Conservation (phyloP, 2,329 filamentous ascomycete genomes). For the Pseudogymnoascus sp. region DNA sequence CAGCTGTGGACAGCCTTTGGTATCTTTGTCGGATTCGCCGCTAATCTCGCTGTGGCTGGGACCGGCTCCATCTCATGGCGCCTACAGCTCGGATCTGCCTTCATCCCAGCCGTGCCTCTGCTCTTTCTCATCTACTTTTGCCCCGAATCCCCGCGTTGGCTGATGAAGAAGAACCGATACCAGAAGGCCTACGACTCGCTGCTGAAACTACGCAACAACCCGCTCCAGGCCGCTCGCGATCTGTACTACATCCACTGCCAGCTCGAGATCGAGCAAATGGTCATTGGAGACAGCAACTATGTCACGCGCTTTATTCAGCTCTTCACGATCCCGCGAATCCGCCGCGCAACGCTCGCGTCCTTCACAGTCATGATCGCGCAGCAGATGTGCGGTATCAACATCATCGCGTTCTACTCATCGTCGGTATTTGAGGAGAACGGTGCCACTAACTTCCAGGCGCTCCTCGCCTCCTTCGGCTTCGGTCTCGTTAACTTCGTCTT, state of each 20-base stretch:
- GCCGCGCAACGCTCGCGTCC: constrained; percentile 64
- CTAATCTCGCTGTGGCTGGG: constrained; percentile 49
- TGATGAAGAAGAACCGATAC: constrained; percentile 58
- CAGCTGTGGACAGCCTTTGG: constrained; percentile 61
- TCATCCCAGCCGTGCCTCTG: constrained; percentile 52
- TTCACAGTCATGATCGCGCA: constrained; percentile 61
- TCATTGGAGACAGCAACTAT: constrained; percentile 46
- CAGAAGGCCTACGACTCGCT: constrained; percentile 50
- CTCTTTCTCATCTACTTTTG: constrained; percentile 54
- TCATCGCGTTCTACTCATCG: constrained; percentile 65
- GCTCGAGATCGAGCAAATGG: constrained; percentile 45
- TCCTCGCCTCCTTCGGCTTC: constrained; percentile 55
- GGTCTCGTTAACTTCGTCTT: constrained; percentile 56
- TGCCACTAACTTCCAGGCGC: constrained; percentile 42
- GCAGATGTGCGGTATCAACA: constrained; percentile 33
- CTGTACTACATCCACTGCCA: constrained; percentile 58
- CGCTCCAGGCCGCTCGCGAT: constrained; percentile 51
- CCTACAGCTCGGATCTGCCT: constrained; percentile 54
- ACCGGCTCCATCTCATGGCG: constrained; percentile 48
- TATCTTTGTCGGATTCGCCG: constrained; percentile 52
- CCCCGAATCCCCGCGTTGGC: constrained; percentile 56
- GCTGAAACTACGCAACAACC: constrained; percentile 42
- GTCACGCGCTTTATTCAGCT: constrained; percentile 52
- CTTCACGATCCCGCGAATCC: constrained; percentile 58
- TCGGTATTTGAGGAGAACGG: constrained; percentile 50